A percentile compares a stretch with the other conserved stretches of the same genome.
phyloP scores from a whole-genome alignment of 2,329 filamentous ascomycete species.

The Colletotrichum destructivum region DNA sequence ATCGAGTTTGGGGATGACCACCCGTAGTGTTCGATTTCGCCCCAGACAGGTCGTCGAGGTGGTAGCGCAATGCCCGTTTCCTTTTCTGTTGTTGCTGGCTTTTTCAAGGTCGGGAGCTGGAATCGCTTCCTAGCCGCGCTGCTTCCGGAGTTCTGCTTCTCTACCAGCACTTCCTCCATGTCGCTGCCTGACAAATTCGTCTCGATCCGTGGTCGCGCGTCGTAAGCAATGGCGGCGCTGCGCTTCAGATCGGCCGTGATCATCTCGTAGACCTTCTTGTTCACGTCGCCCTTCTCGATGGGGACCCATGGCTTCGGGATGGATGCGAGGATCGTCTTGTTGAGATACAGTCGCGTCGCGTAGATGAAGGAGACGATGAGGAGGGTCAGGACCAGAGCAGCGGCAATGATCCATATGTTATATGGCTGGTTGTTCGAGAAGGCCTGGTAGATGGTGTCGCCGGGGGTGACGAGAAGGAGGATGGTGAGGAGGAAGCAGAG shows the following conservation, averaged over 20 bases:
- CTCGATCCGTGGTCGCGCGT: constrained; percentile 77
- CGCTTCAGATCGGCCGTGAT: constrained; percentile 80
- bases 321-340: constrained; percentile 80
- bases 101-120: constrained; percentile 51
- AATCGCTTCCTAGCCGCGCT: constrained; percentile 43
- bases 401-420: constrained; percentile 87
- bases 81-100: constrained; percentile 54
- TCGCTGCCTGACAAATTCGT: constrained; percentile 43
- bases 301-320: constrained; percentile 93
- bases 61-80: constrained; percentile 64
- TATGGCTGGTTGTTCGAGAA: constrained; percentile 76
- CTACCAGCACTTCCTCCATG: constrained; percentile 23
- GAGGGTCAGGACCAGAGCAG: constrained; percentile 81
- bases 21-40: constrained; percentile 85
- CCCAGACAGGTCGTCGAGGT: constrained; percentile 76
- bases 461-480: constrained; percentile 85
- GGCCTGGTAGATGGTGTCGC: constrained; percentile 85
- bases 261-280: constrained; percentile 80
- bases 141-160: constrained; percentile 42
- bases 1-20: constrained; percentile 87
- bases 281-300: constrained; percentile 87
- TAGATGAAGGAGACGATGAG: constrained; percentile 83
- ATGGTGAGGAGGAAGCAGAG: constrained; percentile 81
- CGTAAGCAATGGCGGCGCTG: constrained; percentile 86
- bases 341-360: constrained; percentile 87